A percentile compares a stretch with the other conserved stretches of the same genome.
Conservation (phyloP, 1,284 basidiomycete species). For the Ustilago cynodontis region DNA sequence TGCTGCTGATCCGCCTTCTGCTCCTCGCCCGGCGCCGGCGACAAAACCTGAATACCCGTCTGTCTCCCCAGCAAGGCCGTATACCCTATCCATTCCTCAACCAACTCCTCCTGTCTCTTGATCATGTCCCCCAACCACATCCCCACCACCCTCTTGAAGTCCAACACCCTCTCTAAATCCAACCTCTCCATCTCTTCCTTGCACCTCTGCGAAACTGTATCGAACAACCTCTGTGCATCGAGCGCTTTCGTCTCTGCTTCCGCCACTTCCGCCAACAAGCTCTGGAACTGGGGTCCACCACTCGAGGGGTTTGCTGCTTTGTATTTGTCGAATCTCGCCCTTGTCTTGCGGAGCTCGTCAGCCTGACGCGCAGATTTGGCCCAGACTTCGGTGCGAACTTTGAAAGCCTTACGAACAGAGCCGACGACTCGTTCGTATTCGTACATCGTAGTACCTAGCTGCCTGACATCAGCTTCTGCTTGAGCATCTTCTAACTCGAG, state of each 20-base stretch:
- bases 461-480: constrained; percentile 63
- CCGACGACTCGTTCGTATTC: constrained; percentile 92
- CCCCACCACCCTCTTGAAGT: constrained; percentile 83
- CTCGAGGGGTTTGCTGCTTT: constrained; percentile 74
- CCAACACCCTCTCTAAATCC: constrained; percentile 89
- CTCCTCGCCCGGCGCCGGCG: constrained; percentile 3
- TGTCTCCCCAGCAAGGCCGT: constrained; percentile 56
- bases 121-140: constrained; percentile 86
- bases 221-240: constrained; percentile 80
- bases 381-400: constrained; percentile 84
- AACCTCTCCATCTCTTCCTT: constrained; percentile 93
- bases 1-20: background rate
- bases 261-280: constrained; percentile 42
- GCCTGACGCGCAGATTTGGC: constrained; percentile 73
- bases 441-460: constrained; percentile 79
- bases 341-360: constrained; percentile 79
- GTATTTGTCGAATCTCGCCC: constrained; percentile 83
- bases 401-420: constrained; percentile 88
- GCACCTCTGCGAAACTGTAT: constrained; percentile 84
- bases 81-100: constrained; percentile 61
- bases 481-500: constrained; percentile 61
- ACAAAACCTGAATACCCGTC: constrained; percentile 42
- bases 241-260: constrained; percentile 53
- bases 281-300: constrained; percentile 48
- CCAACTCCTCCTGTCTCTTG: constrained; percentile 81